phyloP scores from a whole-genome alignment of 306 rosid species.

The Nissolia schottii region DNA sequence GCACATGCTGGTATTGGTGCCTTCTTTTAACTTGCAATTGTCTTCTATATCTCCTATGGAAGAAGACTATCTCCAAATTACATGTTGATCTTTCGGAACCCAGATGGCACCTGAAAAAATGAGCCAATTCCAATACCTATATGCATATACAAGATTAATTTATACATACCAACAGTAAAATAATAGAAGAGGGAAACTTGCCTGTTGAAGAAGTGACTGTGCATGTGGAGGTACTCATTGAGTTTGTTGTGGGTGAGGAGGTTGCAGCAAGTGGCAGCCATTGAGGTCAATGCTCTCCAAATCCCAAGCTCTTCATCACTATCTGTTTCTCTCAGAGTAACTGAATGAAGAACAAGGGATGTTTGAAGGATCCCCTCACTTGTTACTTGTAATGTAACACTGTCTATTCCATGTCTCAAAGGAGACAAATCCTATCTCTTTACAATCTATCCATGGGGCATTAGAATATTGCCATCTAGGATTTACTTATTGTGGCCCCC shows the following conservation, averaged over 20 bases:
- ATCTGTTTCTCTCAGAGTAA: neutral
- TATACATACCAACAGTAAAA: no score
- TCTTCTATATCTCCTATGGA: slow-evolving; percentile 20
- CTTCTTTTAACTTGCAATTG: slow-evolving; percentile 17
- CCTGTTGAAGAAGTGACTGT: slow-evolving; percentile 30
- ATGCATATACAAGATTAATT: neutral
- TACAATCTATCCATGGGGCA: slow-evolving; percentile 24
- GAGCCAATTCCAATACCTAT: neutral
- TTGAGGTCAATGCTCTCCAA: neutral
- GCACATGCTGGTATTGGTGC: slow-evolving; percentile 2
- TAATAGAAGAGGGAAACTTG: slow-evolving; percentile 18
- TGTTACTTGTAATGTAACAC: neutral
- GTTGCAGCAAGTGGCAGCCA: slow-evolving; percentile 48
- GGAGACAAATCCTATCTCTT: slow-evolving; percentile 19
- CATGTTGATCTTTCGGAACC: slow-evolving; percentile 13
- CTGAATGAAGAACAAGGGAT: neutral
- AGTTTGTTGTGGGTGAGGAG: slow-evolving; percentile 30
- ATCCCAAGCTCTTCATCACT: slow-evolving; percentile 8
- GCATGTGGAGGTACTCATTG: slow-evolving; percentile 9
- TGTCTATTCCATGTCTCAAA: neutral
- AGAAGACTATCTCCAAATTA: slow-evolving; percentile 14
- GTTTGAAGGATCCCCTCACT: neutral
- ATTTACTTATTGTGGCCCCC: neutral
- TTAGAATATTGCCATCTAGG: slow-evolving; percentile 28
- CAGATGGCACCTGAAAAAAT: slow-evolving; percentile 21